These are phyloP conservation scores for Fusarium illudens DNA, from an alignment of 2,329 filamentous ascomycete genomes.

Conservation along the genomic window DNA sequence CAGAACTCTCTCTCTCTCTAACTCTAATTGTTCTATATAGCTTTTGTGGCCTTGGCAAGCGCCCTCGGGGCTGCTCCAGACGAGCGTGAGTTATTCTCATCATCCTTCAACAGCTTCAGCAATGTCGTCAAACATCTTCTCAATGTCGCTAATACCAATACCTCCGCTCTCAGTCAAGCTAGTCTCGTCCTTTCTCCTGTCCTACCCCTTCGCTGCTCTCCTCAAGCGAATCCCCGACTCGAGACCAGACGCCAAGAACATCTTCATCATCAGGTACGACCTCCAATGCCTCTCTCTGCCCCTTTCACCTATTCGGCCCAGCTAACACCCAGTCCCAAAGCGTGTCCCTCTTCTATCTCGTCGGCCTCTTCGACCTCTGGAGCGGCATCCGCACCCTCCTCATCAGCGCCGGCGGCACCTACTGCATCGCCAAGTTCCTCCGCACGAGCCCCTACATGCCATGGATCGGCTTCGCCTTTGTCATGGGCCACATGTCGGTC, in stretches of 20 bases:
- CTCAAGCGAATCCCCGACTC: slow-evolving; percentile 91
- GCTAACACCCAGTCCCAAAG: slow-evolving; percentile 50
- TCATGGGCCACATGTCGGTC: slow-evolving; percentile 95
- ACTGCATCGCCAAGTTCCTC: slow-evolving; percentile 83
- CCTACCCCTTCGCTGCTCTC: slow-evolving; percentile 87
- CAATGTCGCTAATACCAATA: too few relatives aligned
- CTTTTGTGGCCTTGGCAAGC: slow-evolving; percentile 47
- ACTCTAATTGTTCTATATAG: slow-evolving; percentile 39
- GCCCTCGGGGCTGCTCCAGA: slow-evolving; percentile 49
- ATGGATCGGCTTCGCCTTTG: slow-evolving; percentile 92
- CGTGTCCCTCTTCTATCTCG: slow-evolving; percentile 86
- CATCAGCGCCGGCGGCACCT: slow-evolving; percentile 81
- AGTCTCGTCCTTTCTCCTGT: slow-evolving; percentile 87
- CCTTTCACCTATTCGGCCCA: background rate
- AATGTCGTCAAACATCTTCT: too few relatives aligned
- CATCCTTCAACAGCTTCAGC: background rate
- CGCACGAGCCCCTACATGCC: slow-evolving; percentile 90
- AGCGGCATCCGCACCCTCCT: slow-evolving; percentile 79
- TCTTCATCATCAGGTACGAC: slow-evolving; percentile 79
- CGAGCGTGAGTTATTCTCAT: slow-evolving; percentile 45
- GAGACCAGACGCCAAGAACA: slow-evolving; percentile 84
- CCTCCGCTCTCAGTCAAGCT: slow-evolving; percentile 78
- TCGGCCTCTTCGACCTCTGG: slow-evolving; percentile 95
- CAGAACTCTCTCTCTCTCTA: slow-evolving; percentile 4
- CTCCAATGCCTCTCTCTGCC: background rate